These are phyloP conservation scores for Cynanchum wilfordii DNA, from an alignment of 257 asterid species.

Conservation along the genomic window DNA sequence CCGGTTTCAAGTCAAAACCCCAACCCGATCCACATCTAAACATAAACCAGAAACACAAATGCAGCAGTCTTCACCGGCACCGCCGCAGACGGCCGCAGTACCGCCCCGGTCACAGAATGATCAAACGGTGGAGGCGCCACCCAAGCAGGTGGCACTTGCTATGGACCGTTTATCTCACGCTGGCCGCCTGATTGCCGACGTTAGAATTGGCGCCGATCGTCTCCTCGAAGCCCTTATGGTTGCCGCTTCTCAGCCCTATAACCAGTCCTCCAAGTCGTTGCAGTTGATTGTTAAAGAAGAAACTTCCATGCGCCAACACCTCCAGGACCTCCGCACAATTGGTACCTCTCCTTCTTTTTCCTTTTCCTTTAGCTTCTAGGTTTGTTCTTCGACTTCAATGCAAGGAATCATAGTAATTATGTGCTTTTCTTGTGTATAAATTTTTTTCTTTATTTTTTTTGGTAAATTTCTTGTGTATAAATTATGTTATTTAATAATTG, in stretches of 20 bases:
- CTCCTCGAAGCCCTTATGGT: constrained; percentile 69
- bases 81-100: constrained; percentile 32
- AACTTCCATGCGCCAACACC: constrained; percentile 65
- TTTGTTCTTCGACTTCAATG: constrained; percentile 1
- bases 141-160: constrained; percentile 95
- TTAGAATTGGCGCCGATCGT: constrained; percentile 89
- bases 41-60: constrained; percentile 18
- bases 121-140: constrained; percentile 65
- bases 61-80: constrained; percentile 47
- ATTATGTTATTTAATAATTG: not conserved
- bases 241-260: constrained; percentile 56
- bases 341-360: constrained; percentile 36
- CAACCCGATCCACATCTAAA: not conserved
- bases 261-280: constrained; percentile 56
- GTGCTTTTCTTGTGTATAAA: not conserved
- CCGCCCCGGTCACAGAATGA: constrained; percentile 5
- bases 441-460: not conserved
- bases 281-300: constrained; percentile 67
- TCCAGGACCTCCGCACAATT: constrained; percentile 63
- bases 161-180: constrained; percentile 85
- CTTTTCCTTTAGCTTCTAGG: not conserved
- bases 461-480: not conserved
- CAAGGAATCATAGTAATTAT: not conserved
- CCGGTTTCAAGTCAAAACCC: not conserved
- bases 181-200: constrained; percentile 85